Base-by-base conservation (phyloP, 306 rosid species). In the Astragalus glycyphyllos region DNA sequence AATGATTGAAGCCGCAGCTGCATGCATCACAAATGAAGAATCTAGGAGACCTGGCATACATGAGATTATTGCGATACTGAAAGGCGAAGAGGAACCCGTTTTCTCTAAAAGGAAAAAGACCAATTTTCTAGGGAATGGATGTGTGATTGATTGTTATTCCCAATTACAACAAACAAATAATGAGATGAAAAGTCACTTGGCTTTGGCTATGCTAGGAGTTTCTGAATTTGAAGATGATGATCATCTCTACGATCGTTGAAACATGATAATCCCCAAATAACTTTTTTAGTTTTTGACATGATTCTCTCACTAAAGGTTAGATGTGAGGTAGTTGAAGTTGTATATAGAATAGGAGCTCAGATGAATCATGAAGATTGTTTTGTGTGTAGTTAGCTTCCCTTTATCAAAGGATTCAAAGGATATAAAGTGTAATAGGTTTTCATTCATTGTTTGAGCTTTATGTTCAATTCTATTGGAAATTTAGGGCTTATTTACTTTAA, bases 191-290 rank as follows among this genome's bases (percentile, higher is more conserved):
- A 79, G 91, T 72, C 99, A 94, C 80, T 77, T 90, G 65, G 95
- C 96, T 17, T 78, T 94, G 86, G 98, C 96, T 50, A 90, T 94
- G 98, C 82, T 89, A 5, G 98, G 97, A 60, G 97, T 91, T 61
- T 79, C 96, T 0, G 98, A 94, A 77, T 80, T 94, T 69, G 97
- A 94, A 65, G 97, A 94, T 17, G 98, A 94, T 14, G 92, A 87
- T 78, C 77, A 90, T 80, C 83, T 82, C 34, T 87, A 71, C 48
- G 80, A 81, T 55, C 88, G 89, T 64, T 89, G 73, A 77, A 79
- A 65, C 68, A 17, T 13, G 61, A 47, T 29, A 58, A 37, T 48
- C 35, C 13, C 4, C 0, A 46, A 62, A 41, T 23, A 38, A 54
- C 67, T 66, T 65, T 65, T 11, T 65, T 4, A 46, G 23, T 49